Evolutionary conservation across 108 stramenopile species (phyloP), one percentile per base, ranked within the genome.

Genomic region (Fragilaria crotonensis): DNA sequence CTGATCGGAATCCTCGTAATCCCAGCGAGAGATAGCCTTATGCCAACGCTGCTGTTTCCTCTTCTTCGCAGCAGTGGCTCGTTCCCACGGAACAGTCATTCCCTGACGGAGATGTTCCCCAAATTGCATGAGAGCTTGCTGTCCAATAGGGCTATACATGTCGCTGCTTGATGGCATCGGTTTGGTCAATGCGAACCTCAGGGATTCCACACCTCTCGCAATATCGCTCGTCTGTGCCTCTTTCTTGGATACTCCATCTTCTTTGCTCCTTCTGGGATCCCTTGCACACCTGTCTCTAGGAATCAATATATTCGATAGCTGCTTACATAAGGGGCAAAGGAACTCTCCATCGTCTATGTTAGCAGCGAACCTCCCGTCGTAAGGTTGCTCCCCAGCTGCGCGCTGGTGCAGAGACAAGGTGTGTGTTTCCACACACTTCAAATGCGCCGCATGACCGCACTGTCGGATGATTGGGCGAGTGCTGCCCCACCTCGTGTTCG

Each of bases 401-500:
- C 85, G 78, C 44, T 95, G 87, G 45, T 92, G 80, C n/a, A 95
- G 68, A 25, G 93, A 93, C 0, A 93, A 70, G 30, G 79, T 89
- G 62, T 95, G 97, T 20, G 84, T 72, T 52, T 96, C 95, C 48
- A 90, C 94, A 70, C 98, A 99, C 25, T 62, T 59, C 50, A 90
- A 57, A 72, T 99, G 98, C n/a, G 95, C 92, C 23, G 95, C 94
- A 76, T 99, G 98, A 17, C 98, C 96, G 63, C 98, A 99, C 49
- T 79, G 83, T 21, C 75, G 73, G 21, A 94, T 63, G 45, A 94
- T 78, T 5, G 93, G 93, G 47, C 93, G 80, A 17, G 93, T 94
- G 19, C 75, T 65, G 21, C 89, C 89, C 92, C 92, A 94, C 27
- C 85, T 60, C 0, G 83, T 72, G 64, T 87, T 88, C 11, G 74